Percentiles rank a stretch among this genome's conserved stretches.
phyloP scores from a whole-genome alignment of 805 yeast species.

The Monosporozyma yasuniensis region DNA sequence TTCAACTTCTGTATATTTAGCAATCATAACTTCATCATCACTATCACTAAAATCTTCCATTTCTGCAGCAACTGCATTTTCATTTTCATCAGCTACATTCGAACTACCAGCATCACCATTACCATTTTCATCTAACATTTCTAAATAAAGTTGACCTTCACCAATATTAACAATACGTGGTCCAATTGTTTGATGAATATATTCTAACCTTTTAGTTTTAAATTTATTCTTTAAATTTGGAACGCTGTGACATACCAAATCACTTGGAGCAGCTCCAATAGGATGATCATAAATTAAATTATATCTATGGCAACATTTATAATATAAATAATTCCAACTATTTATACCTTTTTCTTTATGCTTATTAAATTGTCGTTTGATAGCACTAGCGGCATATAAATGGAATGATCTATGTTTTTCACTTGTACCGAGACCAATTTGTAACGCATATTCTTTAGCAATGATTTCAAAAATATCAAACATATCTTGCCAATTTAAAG shows the following conservation, averaged over 20 bases:
- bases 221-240: conserved; percentile 12
- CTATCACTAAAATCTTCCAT: conserved; percentile 1
- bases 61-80: neutral
- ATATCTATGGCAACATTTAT: conserved; percentile 12
- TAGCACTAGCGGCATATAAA: conserved; percentile 12
- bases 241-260: conserved; percentile 13
- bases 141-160: conserved; percentile 21
- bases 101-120: conserved; percentile 1
- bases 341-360: conserved; percentile 16
- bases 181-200: conserved; percentile 13
- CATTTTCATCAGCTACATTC: neutral
- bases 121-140: conserved; percentile 8
- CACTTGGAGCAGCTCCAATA: conserved; percentile 20
- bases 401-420: conserved; percentile 11
- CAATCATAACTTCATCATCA: neutral
- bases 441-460: conserved; percentile 16
- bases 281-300: conserved; percentile 15
- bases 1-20: neutral
- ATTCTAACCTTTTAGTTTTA: conserved; percentile 13
- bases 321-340: conserved; percentile 24
- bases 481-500: conserved; percentile 24
- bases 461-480: conserved; percentile 22
- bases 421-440: conserved; percentile 24
- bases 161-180: conserved; percentile 18
- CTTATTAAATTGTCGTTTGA: conserved; percentile 10